A percentile compares a stretch with the other conserved stretches of the same genome.
phyloP scores from a whole-genome alignment of 495 filamentous ascomycete species.

The Pseudotulostoma volvatum region DNA sequence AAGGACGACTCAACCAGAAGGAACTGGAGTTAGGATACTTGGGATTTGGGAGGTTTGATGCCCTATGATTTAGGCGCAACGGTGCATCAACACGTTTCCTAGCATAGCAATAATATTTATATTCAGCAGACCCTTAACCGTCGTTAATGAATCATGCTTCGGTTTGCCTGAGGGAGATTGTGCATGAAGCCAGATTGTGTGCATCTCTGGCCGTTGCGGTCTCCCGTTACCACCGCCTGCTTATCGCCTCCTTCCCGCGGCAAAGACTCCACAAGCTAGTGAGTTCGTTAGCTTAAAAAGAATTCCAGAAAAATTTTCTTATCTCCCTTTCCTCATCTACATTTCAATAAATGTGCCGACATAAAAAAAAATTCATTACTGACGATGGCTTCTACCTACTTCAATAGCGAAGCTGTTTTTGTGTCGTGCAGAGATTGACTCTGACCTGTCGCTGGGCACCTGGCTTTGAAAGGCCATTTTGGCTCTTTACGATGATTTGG shows the following conservation, averaged over 20 bases:
- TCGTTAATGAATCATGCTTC: no score
- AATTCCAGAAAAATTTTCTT: no score
- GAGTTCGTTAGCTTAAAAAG: no score
- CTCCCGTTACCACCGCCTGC: slow-evolving; percentile 17
- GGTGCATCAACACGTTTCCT: no score
- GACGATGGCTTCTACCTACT: slow-evolving; percentile 36
- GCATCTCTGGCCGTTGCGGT: slow-evolving; percentile 20
- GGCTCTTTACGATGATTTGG: slow-evolving; percentile 47
- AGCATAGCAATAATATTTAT: no score
- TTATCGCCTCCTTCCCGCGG: slow-evolving; percentile 4
- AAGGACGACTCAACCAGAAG: slow-evolving; percentile 1
- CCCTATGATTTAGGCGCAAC: no score
- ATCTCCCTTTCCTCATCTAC: slow-evolving; percentile 23
- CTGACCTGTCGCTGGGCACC: slow-evolving; percentile 65
- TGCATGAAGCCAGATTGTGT: slow-evolving; percentile 35
- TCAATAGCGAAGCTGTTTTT: slow-evolving; percentile 44
- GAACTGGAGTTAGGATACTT: slow-evolving; percentile 4
- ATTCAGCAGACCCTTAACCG: no score
- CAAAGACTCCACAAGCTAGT: slow-evolving; percentile 19
- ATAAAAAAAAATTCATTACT: slow-evolving; percentile 36
- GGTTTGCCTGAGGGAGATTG: slow-evolving; percentile 3
- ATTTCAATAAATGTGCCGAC: slow-evolving; percentile 34
- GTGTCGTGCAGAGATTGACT: slow-evolving; percentile 51
- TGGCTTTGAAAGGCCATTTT: slow-evolving; percentile 52
- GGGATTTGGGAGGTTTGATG: neutral